Conservation (phyloP, 495 filamentous ascomycete genomes). For the Neurospora sp. region DNA sequence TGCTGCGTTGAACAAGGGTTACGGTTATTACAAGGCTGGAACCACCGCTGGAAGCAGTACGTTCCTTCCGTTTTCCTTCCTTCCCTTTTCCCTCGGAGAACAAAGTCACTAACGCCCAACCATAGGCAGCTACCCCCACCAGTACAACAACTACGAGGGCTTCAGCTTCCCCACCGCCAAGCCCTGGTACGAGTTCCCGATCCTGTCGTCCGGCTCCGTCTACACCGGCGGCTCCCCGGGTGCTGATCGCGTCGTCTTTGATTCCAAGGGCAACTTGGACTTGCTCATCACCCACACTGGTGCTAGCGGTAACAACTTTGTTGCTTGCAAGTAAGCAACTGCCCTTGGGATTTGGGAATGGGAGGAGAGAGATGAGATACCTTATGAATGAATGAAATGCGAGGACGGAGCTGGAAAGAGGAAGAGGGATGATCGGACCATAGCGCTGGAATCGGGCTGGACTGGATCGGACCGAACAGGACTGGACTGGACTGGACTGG, state of each 20-base stretch:
- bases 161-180: constrained; percentile 48
- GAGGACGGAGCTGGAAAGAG: too few species aligned
- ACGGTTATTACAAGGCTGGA: constrained; percentile 36
- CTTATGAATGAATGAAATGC: not conserved
- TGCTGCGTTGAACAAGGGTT: constrained; percentile 41
- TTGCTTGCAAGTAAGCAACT: constrained; percentile 33
- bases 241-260: constrained; percentile 63
- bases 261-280: constrained; percentile 39
- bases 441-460: not conserved
- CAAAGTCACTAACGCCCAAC: too few species aligned
- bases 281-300: constrained; percentile 60
- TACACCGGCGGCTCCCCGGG: constrained; percentile 60
- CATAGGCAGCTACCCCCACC: constrained; percentile 59
- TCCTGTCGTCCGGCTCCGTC: constrained; percentile 39
- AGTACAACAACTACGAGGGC: constrained; percentile 65
- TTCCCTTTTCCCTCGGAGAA: too few species aligned
- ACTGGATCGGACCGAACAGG: not conserved
- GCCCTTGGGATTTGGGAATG: not conserved
- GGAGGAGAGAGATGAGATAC: not conserved
- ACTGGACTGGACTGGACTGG: not conserved
- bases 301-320: constrained; percentile 55
- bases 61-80: constrained; percentile 6
- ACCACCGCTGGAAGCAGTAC: constrained; percentile 29
- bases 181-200: constrained; percentile 66
- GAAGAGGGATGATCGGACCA: not conserved